Base-by-base conservation (phyloP, 768 basidiomycete genomes). In the Gelatoporia subvermispora region DNA sequence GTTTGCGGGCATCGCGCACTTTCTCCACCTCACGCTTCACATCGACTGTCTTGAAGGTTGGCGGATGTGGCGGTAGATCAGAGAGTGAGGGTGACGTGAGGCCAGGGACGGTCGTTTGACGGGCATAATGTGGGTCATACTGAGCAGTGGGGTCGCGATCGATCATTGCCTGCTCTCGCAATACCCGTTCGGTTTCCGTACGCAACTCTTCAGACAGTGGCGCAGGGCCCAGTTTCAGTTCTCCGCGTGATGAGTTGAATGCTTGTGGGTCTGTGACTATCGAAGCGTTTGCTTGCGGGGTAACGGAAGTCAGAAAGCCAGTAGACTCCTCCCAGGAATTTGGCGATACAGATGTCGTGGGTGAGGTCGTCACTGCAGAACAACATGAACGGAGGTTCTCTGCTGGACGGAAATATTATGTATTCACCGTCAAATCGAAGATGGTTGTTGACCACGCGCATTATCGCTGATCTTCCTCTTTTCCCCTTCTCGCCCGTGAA, bases 381-480 rank as follows among this genome's bases (percentile, higher is more conserved):
- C 34, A 48, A 52, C 49, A 40, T 68, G 49, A 66, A 56, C 49
- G 58, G 37, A 39, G 17, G 49, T 22, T 49, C 23, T 45, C 15
- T 9, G 9, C 9, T 21, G 31, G 31, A 22, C 18, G 24, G 31
- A 43, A 50, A 45, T 9, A 10, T 11, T 5, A n/a, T 18, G 25
- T 47, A 59, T 63, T 72, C 68, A 94, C 94, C 90, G 59, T 94
- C 87, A 54, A 98, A 90, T 35, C 83, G 81, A 31, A 99, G 74
- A 61, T 93, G 85, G 63, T 93, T 94, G 63, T 96, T 96, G 20
- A 99, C 86, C 34, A 98, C 92, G 37, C 85, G 82, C 81, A 97
- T 86, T 38, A 98, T 86, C 9, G 91, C 81, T 44, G 92, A 85
- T 57, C 96, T 76, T 4, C 93, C 92, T 51, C 93, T 73, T 60